These are phyloP conservation scores for Ambispora gerdemannii DNA, from an alignment of 192 early-diverging fungal genomes.

Conservation along the genomic window DNA sequence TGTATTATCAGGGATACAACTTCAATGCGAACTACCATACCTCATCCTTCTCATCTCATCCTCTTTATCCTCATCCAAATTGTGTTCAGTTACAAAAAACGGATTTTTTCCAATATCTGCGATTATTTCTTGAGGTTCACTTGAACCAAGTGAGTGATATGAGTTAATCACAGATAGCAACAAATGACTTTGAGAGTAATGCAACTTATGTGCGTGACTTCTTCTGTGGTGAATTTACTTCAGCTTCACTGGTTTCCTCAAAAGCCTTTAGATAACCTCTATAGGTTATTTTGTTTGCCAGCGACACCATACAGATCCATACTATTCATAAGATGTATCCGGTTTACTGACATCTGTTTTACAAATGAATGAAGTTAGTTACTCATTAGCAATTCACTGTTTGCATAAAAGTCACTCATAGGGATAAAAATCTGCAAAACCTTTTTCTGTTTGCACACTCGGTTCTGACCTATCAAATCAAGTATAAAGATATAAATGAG, in stretches of 20 bases:
- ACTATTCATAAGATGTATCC: slow-evolving; percentile 1
- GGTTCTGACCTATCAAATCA: neutral
- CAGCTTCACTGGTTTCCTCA: neutral
- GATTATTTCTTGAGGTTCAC: neutral
- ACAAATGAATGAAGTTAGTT: neutral
- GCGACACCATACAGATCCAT: neutral
- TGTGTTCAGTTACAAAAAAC: no score
- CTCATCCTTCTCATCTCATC: neutral
- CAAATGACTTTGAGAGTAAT: slow-evolving; percentile 2
- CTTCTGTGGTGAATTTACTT: slow-evolving; percentile 2
- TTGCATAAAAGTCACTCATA: neutral
- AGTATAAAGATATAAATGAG: neutral
- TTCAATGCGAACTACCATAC: neutral
- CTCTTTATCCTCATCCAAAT: neutral
- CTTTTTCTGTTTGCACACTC: neutral
- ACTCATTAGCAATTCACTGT: neutral
- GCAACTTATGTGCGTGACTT: neutral
- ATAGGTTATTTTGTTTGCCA: slow-evolving; percentile 1
- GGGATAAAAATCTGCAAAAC: neutral
- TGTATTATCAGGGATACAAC: neutral
- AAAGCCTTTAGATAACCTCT: neutral
- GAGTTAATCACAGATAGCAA: neutral
- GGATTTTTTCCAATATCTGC: neutral
- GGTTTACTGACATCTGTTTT: slow-evolving; percentile 1
- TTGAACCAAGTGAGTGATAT: neutral